Evolutionary conservation across 1,284 basidiomycete species (phyloP).

Genomic region (Puccinia horiana): DNA sequence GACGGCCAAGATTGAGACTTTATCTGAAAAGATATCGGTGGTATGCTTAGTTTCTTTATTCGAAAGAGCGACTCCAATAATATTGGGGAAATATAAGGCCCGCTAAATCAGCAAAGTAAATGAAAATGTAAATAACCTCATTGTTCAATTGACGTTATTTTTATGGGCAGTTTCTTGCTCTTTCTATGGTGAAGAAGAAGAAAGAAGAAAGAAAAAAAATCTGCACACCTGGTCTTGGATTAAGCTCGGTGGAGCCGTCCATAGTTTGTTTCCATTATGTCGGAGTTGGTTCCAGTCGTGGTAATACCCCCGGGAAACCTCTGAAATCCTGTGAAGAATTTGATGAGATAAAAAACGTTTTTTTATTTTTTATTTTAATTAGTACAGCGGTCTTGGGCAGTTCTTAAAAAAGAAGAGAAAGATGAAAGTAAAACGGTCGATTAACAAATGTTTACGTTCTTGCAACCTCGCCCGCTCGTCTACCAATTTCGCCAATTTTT

Average conservation of each 20-base stretch:
- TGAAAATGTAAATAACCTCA: neutral
- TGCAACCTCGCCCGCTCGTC: constrained; percentile 34
- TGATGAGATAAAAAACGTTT: neutral
- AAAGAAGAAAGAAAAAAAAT: neutral
- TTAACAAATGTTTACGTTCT: constrained; percentile 50
- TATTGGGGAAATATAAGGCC: constrained; percentile 48
- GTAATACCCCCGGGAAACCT: constrained; percentile 49
- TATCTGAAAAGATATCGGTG: constrained; percentile 41
- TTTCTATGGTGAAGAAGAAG: neutral
- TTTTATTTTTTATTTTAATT: neutral
- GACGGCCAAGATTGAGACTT: constrained; percentile 45
- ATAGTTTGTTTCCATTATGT: constrained; percentile 49
- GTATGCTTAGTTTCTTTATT: constrained; percentile 45
- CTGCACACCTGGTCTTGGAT: constrained; percentile 45
- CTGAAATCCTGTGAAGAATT: constrained; percentile 28
- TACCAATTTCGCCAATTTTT: constrained; percentile 47
- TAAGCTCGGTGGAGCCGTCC: constrained; percentile 49
- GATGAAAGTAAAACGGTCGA: neutral
- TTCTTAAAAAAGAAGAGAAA: neutral
- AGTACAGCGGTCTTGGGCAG: neutral
- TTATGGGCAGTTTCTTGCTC: too few species aligned
- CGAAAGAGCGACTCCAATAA: constrained; percentile 31
- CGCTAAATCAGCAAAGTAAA: constrained; percentile 14
- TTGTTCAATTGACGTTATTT: neutral
- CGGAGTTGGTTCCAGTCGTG: constrained; percentile 48